Conservation (phyloP, 352 stramenopile genomes). For the Phytopythium mirpurense region DNA sequence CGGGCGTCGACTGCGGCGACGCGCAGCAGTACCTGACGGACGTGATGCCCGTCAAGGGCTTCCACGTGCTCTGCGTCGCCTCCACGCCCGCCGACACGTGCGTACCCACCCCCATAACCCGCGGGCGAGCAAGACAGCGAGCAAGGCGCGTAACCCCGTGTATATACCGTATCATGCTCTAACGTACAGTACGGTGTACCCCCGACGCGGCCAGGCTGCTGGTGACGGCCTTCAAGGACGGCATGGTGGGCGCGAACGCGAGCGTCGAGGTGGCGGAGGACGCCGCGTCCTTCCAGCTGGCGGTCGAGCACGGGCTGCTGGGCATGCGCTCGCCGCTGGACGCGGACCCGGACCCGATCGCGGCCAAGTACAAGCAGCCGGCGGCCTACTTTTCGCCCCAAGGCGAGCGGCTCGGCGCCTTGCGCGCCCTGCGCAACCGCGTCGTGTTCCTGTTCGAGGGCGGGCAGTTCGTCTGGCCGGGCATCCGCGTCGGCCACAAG, state of each 20-base stretch:
- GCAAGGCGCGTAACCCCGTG: too few relatives aligned
- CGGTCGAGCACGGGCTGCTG: constrained; percentile 33
- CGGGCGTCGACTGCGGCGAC: constrained; percentile 25
- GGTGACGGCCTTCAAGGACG: constrained; percentile 58
- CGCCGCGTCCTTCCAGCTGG: constrained; percentile 23
- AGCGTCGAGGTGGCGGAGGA: constrained; percentile 29
- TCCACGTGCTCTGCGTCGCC: constrained; percentile 64
- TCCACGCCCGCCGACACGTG: constrained; percentile 35
- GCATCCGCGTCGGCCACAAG: constrained; percentile 58
- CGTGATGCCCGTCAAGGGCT: constrained; percentile 52
- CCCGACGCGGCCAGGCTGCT: constrained; percentile 26
- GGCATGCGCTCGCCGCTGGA: constrained; percentile 11
- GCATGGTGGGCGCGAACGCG: constrained; percentile 15
- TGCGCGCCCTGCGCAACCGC: constrained; percentile 35
- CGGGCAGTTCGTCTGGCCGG: constrained; percentile 73
- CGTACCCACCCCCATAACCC: too few relatives aligned
- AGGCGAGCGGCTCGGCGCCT: constrained; percentile 35
- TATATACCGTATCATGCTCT: too few relatives aligned
- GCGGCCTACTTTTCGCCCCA: constrained; percentile 56
- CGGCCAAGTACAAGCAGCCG: constrained; percentile 61
- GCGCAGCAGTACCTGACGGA: constrained; percentile 50
- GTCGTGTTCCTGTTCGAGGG: constrained; percentile 74
- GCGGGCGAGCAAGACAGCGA: too few relatives aligned
- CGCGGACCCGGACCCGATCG: constrained; percentile 16
- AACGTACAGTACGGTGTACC: too few relatives aligned